Evolutionary conservation across 2,329 filamentous ascomycete species (phyloP), one percentile per base, ranked within the genome.

Genomic region (Fusarium burgessii): DNA sequence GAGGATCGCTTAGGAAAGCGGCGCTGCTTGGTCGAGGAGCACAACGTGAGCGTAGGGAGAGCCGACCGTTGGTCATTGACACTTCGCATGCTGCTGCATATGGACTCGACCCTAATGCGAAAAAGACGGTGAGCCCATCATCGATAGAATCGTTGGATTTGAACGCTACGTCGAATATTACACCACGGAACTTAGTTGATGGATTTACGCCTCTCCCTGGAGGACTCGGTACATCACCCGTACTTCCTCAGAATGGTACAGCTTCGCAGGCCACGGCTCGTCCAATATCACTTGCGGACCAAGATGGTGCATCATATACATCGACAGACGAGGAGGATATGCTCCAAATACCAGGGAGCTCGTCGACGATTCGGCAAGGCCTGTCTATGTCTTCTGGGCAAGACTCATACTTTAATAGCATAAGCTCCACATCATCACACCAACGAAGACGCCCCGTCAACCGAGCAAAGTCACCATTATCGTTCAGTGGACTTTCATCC

Each of bases 291-390:
- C 61, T 69, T 5, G 33, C 58, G 10, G 76, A 76, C 23, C 69
- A 64, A 57, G 74, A 77, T 25, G 52, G 52, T 12, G 66, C 72
- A 27, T 70, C 75, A 18, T 76, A 77, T 40, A 75, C 90, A 40
- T 93, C 92, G 6, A 97, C 93, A 2, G 93, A 97, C 78, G 94
- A 97, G 64, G 94, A 97, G 68, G 93, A 97, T 54, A 82, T 89
- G 18, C 82, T 94, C 33, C 90, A 91, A 40, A 91, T 95, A 61
- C 84, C 87, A 4, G 83, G 81, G 61, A 83, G 77, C 42, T 82
- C 84, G 13, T 83, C 84, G 20, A 79, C 84, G 29, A 70, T 82
- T 67, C 80, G 84, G 64, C 82, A 82, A 23, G 79, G 77, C 25
- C 72, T 84, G 50, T 79, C 82, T 49, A 80, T 86, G 40, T 87